A percentile compares a stretch with the other conserved stretches of the same genome.
phyloP scores from a whole-genome alignment of 495 filamentous ascomycete genomes.

The Aeminium ludgeri region DNA sequence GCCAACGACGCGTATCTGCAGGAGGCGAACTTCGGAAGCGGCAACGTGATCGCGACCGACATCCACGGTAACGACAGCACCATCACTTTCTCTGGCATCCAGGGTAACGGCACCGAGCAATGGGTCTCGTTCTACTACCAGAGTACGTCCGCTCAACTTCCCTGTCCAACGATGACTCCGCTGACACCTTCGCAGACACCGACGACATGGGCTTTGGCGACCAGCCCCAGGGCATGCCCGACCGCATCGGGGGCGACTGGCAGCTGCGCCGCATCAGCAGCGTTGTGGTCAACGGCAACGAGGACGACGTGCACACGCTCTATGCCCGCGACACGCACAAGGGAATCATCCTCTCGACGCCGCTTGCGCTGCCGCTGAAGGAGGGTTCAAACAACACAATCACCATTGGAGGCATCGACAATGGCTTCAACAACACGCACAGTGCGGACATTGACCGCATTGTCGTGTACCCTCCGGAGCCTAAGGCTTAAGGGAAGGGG shows the following conservation, averaged over 20 bases:
- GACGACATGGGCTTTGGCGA: conserved; percentile 32
- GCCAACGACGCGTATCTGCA: conserved; percentile 31
- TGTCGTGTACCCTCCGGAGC: conserved; percentile 29
- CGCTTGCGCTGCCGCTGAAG: conserved; percentile 24
- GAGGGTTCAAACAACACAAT: conserved; percentile 27
- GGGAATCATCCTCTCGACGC: conserved; percentile 29
- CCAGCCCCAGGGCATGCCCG: conserved; percentile 26
- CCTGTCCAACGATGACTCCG: too few species aligned
- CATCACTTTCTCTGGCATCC: conserved; percentile 31
- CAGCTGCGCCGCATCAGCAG: conserved; percentile 29
- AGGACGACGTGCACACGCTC: conserved; percentile 24
- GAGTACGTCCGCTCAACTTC: not conserved
- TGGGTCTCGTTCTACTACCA: conserved; percentile 40
- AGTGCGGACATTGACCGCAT: conserved; percentile 30
- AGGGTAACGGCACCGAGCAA: conserved; percentile 34
- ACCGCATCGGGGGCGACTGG: conserved; percentile 29
- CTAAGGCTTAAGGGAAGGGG: not conserved
- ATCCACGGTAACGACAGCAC: conserved; percentile 37
- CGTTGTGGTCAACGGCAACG: conserved; percentile 28
- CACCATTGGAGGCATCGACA: conserved; percentile 28
- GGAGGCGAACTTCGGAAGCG: conserved; percentile 33
- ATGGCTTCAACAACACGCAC: conserved; percentile 25
- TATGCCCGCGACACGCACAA: conserved; percentile 32
- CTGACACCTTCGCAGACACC: conserved; percentile 10
- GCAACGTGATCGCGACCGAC: conserved; percentile 29